Percentiles rank a stretch among this genome's conserved stretches.
phyloP scores from a whole-genome alignment of 2,329 filamentous ascomycete genomes.

The Colletotrichum limetticola region DNA sequence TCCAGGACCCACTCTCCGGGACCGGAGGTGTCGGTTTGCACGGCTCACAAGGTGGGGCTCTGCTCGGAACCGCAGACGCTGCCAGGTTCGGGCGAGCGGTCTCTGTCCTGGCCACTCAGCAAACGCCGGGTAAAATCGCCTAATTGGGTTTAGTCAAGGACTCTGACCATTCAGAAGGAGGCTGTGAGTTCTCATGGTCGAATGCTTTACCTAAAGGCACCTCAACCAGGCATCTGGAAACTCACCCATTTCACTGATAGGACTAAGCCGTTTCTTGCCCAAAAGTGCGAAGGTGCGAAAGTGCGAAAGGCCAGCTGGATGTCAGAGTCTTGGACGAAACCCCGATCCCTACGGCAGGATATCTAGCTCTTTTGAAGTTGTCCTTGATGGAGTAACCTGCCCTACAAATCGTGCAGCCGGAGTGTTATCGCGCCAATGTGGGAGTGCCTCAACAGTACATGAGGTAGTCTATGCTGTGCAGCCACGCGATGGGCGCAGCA shows the following conservation, averaged over 20 bases:
- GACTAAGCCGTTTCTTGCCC: neutral
- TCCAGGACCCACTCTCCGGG: neutral
- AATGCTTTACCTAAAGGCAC: slow-evolving; percentile 10
- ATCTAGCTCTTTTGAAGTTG: neutral
- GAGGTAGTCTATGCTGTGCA: neutral
- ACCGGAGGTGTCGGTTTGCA: slow-evolving; percentile 15
- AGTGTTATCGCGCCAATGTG: neutral
- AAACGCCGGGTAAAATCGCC: slow-evolving; percentile 5
- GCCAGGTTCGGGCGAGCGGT: slow-evolving; percentile 12
- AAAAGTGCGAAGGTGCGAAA: neutral
- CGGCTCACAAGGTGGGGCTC: slow-evolving; percentile 7
- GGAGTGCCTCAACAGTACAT: too few relatives aligned
- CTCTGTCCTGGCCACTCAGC: neutral
- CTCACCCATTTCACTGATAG: neutral
- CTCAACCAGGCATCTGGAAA: neutral
- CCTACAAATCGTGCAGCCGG: neutral
- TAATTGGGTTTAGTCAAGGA: neutral
- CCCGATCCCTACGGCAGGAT: neutral
- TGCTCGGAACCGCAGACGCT: neutral
- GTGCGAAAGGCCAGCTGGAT: neutral
- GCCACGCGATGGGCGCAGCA: neutral
- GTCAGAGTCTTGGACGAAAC: neutral
- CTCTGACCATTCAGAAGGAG: neutral
- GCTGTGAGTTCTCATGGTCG: neutral
- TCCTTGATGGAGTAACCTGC: neutral